Evolutionary conservation across 1,284 basidiomycete genomes (phyloP).

Genomic region (Tausonia pullulans): DNA sequence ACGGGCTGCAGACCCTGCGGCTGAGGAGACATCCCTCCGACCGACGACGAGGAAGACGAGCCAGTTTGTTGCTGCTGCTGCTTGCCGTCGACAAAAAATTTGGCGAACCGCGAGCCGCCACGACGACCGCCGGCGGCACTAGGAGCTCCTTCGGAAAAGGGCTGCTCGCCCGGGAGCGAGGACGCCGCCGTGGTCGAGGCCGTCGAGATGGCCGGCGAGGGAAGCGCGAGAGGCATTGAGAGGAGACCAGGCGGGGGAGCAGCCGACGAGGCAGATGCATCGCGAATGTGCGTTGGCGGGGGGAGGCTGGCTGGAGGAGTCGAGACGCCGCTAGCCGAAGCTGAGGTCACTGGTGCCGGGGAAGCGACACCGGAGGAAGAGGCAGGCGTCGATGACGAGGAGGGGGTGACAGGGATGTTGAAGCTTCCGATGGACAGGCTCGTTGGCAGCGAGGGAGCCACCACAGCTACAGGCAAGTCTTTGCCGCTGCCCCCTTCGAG

Average conservation of each 20-base stretch:
- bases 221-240: neutral
- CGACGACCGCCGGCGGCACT: neutral
- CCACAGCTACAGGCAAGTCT: too few relatives aligned
- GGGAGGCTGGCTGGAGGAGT: neutral
- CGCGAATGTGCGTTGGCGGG: neutral
- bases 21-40: neutral
- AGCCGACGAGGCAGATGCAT: neutral
- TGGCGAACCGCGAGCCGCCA: conserved; percentile 10
- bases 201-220: neutral
- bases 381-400: neutral
- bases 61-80: neutral
- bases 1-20: neutral
- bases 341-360: neutral
- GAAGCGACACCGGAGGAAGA: neutral
- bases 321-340: neutral
- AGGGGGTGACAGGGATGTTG: neutral
- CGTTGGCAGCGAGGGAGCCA: neutral
- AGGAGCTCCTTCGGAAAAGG: neutral
- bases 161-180: neutral
- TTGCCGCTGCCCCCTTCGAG: too few relatives aligned
- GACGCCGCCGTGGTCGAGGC: neutral
- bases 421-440: neutral
- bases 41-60: neutral
- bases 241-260: neutral
- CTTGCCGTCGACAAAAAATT: conserved; percentile 10